Percentiles rank a stretch among this genome's conserved stretches.
These are phyloP conservation scores for Picochlorum sp. DNA, from an alignment of 139 green algal genomes.

Conservation along the genomic window DNA sequence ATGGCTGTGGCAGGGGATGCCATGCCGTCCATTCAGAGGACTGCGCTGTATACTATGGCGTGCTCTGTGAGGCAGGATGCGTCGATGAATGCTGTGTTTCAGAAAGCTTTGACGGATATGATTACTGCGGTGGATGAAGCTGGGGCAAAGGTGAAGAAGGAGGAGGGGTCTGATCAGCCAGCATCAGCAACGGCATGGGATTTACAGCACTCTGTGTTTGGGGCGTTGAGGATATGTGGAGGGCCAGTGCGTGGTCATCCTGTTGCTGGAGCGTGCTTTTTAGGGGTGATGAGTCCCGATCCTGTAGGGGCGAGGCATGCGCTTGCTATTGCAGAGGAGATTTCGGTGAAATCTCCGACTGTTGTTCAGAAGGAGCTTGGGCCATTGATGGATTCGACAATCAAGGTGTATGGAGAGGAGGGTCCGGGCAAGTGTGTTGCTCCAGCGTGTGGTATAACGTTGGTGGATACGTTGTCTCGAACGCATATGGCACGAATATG, in stretches of 20 bases:
- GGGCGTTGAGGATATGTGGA: slow-evolving; percentile 9
- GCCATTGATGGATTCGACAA: slow-evolving; percentile 12
- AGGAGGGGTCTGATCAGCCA: neutral
- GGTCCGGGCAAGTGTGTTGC: neutral
- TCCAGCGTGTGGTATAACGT: slow-evolving; percentile 27
- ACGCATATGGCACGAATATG: slow-evolving; percentile 66
- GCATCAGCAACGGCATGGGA: slow-evolving; percentile 17
- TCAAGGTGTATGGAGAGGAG: slow-evolving; percentile 23
- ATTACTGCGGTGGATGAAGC: slow-evolving; percentile 19
- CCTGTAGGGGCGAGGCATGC: slow-evolving; percentile 57
- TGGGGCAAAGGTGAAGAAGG: slow-evolving; percentile 2
- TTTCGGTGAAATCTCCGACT: slow-evolving; percentile 22
- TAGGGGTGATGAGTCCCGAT: slow-evolving; percentile 46
- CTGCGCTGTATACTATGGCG: slow-evolving; percentile 13
- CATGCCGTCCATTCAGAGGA: neutral
- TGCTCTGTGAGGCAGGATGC: slow-evolving; percentile 13
- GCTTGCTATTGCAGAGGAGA: slow-evolving; percentile 47
- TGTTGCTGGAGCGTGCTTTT: slow-evolving; percentile 15
- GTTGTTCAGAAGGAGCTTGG: slow-evolving; percentile 22
- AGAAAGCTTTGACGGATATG: slow-evolving; percentile 8
- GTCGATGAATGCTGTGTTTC: slow-evolving; percentile 9
- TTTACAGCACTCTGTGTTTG: slow-evolving; percentile 33
- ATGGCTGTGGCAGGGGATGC: neutral
- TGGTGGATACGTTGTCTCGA: slow-evolving; percentile 55
- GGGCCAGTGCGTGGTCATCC: slow-evolving; percentile 2